phyloP scores from a whole-genome alignment of 257 asterid species.

The Cordia subcordata region DNA sequence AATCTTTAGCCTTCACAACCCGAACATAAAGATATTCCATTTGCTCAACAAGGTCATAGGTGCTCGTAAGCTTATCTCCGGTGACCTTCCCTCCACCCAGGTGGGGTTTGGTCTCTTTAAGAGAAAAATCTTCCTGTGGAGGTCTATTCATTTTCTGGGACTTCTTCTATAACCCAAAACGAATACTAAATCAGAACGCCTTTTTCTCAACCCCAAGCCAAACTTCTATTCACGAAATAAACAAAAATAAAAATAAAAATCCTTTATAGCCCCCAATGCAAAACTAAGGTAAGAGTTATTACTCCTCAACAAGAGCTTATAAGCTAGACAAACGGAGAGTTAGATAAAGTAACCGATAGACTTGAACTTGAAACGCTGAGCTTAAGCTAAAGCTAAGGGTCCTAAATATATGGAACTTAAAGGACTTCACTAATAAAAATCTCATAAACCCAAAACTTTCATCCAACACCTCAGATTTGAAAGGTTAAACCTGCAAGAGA shows the following conservation, averaged over 20 bases:
- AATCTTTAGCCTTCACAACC: slow-evolving; percentile 42
- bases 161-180: background rate
- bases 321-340: background rate
- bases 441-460: slow-evolving; percentile 25
- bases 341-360: background rate
- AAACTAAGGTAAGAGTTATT: background rate
- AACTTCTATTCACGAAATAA: background rate
- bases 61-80: slow-evolving; percentile 50
- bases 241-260: slow-evolving; percentile 1
- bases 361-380: slow-evolving; percentile 10
- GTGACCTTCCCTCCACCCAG: slow-evolving; percentile 41
- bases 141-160: slow-evolving; percentile 37
- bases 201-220: background rate
- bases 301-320: background rate
- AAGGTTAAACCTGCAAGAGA: slow-evolving; percentile 34
- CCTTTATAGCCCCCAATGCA: no score
- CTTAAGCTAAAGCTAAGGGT: slow-evolving; percentile 10
- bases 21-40: slow-evolving; percentile 51
- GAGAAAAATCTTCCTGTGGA: slow-evolving; percentile 38
- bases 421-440: slow-evolving; percentile 19
- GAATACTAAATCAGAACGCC: slow-evolving; percentile 3
- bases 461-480: slow-evolving; percentile 59
- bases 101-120: slow-evolving; percentile 50
- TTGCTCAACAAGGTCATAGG: slow-evolving; percentile 54
- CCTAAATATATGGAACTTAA: slow-evolving; percentile 9